phyloP scores from a whole-genome alignment of 2,329 filamentous ascomycete genomes.

The Diaporthe aspalathi region DNA sequence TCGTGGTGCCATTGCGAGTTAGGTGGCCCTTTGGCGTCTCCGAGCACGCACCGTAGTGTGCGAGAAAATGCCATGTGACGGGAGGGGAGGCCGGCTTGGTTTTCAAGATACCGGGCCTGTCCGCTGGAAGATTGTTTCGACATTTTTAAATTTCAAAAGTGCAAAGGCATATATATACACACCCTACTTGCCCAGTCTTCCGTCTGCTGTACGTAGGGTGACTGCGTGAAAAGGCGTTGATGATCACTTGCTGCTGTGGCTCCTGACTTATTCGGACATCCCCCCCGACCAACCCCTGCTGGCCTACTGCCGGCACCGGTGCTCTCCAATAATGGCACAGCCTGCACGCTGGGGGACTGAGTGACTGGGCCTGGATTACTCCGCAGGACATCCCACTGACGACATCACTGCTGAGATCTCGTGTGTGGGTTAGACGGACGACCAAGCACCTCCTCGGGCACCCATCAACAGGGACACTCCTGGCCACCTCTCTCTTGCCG shows the following conservation, averaged over 20 bases:
- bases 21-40: neutral
- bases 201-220: too few species aligned
- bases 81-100: neutral
- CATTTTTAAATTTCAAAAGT: neutral
- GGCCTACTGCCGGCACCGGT: conserved; percentile 14
- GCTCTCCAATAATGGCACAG: neutral
- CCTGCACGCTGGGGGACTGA: neutral
- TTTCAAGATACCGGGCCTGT: neutral
- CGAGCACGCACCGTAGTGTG: neutral
- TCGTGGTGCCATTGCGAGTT: neutral
- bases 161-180: neutral
- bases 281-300: conserved; percentile 8
- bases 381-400: conserved; percentile 28
- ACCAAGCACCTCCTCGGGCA: conserved; percentile 21
- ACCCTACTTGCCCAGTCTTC: too few species aligned
- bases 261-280: conserved; percentile 23
- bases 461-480: conserved; percentile 12
- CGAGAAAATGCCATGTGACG: conserved; percentile 15
- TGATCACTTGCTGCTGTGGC: neutral
- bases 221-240: too few species aligned
- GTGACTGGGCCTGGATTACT: conserved; percentile 13
- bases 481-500: neutral
- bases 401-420: conserved; percentile 22
- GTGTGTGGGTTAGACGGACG: neutral
- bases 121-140: neutral